A percentile compares a stretch with the other conserved stretches of the same genome.
phyloP scores from a whole-genome alignment of 1,139 yeast genomes.

The Eremothecium cymbalariae region DNA sequence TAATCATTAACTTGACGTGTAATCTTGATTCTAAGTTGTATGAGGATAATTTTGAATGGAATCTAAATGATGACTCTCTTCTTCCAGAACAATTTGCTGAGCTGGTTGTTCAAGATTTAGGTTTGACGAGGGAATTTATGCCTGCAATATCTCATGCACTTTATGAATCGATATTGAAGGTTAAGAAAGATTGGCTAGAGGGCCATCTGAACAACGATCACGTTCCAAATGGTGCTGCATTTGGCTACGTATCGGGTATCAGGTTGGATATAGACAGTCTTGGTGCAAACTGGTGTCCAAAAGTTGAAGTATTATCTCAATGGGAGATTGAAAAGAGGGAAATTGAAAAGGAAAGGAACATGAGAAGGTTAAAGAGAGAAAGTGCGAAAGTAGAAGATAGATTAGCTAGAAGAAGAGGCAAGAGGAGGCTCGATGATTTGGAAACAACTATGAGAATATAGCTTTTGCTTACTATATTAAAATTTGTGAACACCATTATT shows the following conservation, averaged over 20 bases:
- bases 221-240: slow-evolving; percentile 50
- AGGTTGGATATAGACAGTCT: slow-evolving; percentile 51
- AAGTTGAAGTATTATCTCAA: slow-evolving; percentile 74
- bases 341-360: slow-evolving; percentile 86
- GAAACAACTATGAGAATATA: slow-evolving; percentile 34
- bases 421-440: slow-evolving; percentile 52
- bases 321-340: slow-evolving; percentile 94
- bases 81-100: slow-evolving; percentile 84
- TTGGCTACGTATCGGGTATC: slow-evolving; percentile 55
- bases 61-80: slow-evolving; percentile 41
- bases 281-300: slow-evolving; percentile 84
- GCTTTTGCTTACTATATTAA: slow-evolving; percentile 1
- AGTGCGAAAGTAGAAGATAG: slow-evolving; percentile 57
- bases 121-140: slow-evolving; percentile 73
- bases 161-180: slow-evolving; percentile 67
- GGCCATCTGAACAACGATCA: slow-evolving; percentile 55
- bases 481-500: no score
- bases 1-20: slow-evolving; percentile 72
- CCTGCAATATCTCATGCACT: slow-evolving; percentile 87
- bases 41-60: slow-evolving; percentile 96
- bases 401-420: slow-evolving; percentile 41
- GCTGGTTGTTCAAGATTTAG: slow-evolving; percentile 75
- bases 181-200: slow-evolving; percentile 80
- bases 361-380: slow-evolving; percentile 88
- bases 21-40: slow-evolving; percentile 75